phyloP scores from a whole-genome alignment of 352 stramenopile genomes.

The Pythium phragmiticola region DNA sequence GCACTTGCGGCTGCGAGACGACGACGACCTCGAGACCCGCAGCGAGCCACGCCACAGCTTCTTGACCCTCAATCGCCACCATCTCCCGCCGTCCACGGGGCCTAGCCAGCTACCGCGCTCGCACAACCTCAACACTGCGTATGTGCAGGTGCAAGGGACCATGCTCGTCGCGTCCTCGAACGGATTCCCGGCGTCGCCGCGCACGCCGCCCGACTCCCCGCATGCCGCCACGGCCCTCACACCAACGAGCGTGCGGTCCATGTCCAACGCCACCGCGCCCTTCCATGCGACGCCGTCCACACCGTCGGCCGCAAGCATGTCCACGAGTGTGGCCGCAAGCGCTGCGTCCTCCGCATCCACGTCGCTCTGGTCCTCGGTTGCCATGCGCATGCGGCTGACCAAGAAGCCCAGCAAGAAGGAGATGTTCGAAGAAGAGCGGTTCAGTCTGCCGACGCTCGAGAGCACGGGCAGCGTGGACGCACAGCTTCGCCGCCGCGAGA shows the following conservation, averaged over 20 bases:
- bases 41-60: conserved; percentile 14
- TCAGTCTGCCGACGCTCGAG: conserved; percentile 51
- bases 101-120: conserved; percentile 11
- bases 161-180: conserved; percentile 23
- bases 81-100: neutral
- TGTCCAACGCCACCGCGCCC: conserved; percentile 2
- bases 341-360: conserved; percentile 2
- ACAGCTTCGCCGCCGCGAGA: conserved; percentile 1
- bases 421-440: conserved; percentile 55
- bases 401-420: conserved; percentile 46
- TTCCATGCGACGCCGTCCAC: conserved; percentile 18
- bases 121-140: conserved; percentile 24
- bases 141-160: conserved; percentile 19
- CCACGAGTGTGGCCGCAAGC: neutral
- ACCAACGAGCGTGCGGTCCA: conserved; percentile 19
- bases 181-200: conserved; percentile 7
- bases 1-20: conserved; percentile 15
- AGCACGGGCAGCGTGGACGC: conserved; percentile 28
- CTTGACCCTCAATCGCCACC: conserved; percentile 1
- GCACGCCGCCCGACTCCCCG: conserved; percentile 24
- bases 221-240: conserved; percentile 1
- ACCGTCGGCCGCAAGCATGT: neutral
- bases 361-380: conserved; percentile 23
- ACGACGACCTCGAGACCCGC: conserved; percentile 9
- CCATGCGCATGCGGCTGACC: conserved; percentile 25